phyloP scores from a whole-genome alignment of 169 alveolate species.

The Cystoisospora suis region DNA sequence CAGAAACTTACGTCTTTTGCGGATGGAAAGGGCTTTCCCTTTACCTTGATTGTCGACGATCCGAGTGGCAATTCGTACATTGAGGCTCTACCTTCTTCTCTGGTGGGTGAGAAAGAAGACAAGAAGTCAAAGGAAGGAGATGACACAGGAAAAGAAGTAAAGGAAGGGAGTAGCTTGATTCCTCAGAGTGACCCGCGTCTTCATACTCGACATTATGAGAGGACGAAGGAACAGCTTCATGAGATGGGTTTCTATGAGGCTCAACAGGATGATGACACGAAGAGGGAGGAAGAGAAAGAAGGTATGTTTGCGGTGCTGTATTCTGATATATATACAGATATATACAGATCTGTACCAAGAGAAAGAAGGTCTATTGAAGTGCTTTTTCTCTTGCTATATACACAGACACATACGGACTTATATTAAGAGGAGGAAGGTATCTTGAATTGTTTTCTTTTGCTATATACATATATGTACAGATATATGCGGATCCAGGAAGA shows the following conservation, averaged over 20 bases:
- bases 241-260: slow-evolving; percentile 84
- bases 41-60: slow-evolving; percentile 89
- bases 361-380: no score
- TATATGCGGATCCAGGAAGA: no score
- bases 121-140: not conserved
- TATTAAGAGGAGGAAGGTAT: no score
- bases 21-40: slow-evolving; percentile 68
- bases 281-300: slow-evolving; percentile 59
- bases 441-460: no score
- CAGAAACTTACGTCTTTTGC: not conserved
- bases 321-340: not conserved
- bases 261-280: slow-evolving; percentile 53
- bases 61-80: slow-evolving; percentile 96
- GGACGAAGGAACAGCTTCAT: slow-evolving; percentile 85
- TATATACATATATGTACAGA: no score
- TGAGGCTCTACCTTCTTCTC: slow-evolving; percentile 82
- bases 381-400: no score
- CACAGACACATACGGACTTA: no score
- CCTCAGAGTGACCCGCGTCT: slow-evolving; percentile 72
- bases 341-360: no score
- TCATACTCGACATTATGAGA: slow-evolving; percentile 65
- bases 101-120: not conserved
- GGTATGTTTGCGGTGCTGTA: not conserved
- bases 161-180: no score
- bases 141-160: not conserved